Evolutionary conservation across 441 rosid species (phyloP), one percentile per base, ranked within the genome.

Genomic region (Bruguiera hainesii): DNA sequence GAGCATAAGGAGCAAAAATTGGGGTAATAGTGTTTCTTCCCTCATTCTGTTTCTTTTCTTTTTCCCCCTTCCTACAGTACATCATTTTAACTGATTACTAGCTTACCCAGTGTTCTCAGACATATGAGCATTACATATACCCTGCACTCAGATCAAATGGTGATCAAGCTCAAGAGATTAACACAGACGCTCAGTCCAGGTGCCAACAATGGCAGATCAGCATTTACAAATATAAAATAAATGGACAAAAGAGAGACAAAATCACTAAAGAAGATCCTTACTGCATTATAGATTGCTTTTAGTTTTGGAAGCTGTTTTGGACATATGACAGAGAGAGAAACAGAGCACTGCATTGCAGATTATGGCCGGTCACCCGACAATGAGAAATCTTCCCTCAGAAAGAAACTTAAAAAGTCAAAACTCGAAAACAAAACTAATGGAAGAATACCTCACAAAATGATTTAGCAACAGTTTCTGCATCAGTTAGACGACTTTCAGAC

Each of bases 241-340:
- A 68, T 58, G 35, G 0, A 33, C 7, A 13, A 58, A 69, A 58
- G 10, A 39, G 31, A 52, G 48, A 68, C 48, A 68, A 21, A 46
- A 63, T 71, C 5, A 26, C 64, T 56, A 39, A 56, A 33, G 35
- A 60, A 19, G 56, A 71, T 81, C 76, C 97, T 85, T 82, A 91
- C 99, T 70, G 89, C 93, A 85, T 73, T 90, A 80, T 81, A 95
- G 73, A 95, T 86, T 56, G 91, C 81, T 76, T 75, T 84, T 65
- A 94, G 89, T 82, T 88, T 90, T 33, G 94, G 81, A 77, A 94
- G 99, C 85, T 84, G 92, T 83, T 89, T 90, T 66, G 98, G 98
- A 73, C 99, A 88, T 65, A 94, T 83, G 72, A 89, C 88, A 67
- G 98, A 88, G 66, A 95, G 81, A 78, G 98, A 88, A 72, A 92